Evolutionary conservation across 495 filamentous ascomycete species (phyloP), one percentile per base, ranked within the genome.

Genomic region (Penicillium crystallinum): DNA sequence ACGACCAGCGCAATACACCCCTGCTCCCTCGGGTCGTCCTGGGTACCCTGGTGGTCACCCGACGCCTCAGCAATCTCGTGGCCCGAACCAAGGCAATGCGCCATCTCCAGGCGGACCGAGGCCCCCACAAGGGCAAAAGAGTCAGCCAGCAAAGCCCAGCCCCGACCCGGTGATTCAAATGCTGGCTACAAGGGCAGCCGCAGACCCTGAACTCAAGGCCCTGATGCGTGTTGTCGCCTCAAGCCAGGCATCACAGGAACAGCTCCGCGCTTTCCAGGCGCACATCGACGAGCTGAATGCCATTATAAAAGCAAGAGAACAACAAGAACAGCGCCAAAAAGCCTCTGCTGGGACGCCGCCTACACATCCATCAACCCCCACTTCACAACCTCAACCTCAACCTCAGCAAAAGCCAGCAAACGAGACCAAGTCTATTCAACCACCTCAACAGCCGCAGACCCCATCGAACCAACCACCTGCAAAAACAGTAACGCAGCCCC

Each of bases 121-220:
- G n/a, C 67, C 66, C 33, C 64, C 68, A 5, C 60, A 68, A 9
- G 50, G 61, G 30, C 67, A 70, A 47, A 61, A 67, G 2, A 64
- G 71, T 7, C 71, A 76, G 48, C 67, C 75, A 31, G 56, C 76
- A 2, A 75, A 80, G 54, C 71, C 75, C 2, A 82, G 83, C 35
- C 81, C 88, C 3, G 95, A 99, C 65, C 95, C 95, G 3, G 95
- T 99, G 36, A 99, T 99, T 50, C 88, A 95, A 48, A 90, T 90
- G 66, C 72, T 99, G 36, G 95, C 95, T 2, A 89, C 89, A 54
- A 81, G 83, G 58, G 95, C 95, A 14, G 87, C 88, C 1, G 83
- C 86, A 15, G 88, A 99, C 64, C 84, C 87, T 2, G 81, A 90
- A 41, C 76, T 99, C n/a, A 91, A 96, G 59, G 83, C 85, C n/a